Evolutionary conservation across 768 basidiomycete genomes (phyloP).

Genomic region (Lactarius deliciosus): DNA sequence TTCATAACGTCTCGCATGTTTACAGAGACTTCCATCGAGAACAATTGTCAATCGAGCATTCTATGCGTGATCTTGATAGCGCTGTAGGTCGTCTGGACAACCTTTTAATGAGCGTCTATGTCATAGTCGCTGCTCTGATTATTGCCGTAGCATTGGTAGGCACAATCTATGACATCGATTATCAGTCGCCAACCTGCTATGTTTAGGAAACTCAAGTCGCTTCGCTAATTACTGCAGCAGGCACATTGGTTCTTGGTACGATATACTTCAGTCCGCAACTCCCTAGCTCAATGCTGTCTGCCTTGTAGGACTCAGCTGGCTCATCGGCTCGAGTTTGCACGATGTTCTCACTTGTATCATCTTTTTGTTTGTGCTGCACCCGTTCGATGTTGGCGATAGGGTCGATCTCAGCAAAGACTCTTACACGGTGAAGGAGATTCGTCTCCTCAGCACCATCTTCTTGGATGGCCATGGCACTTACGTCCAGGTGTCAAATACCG

Average conservation of each 20-base stretch:
- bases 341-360: slow-evolving; percentile 85
- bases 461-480: slow-evolving; percentile 54
- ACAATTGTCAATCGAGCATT: slow-evolving; percentile 77
- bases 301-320: slow-evolving; percentile 69
- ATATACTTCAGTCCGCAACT: background rate
- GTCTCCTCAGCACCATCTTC: slow-evolving; percentile 75
- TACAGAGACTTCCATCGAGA: slow-evolving; percentile 79
- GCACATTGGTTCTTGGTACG: slow-evolving; percentile 54
- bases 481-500: slow-evolving; percentile 72
- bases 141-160: slow-evolving; percentile 77
- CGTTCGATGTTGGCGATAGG: slow-evolving; percentile 80
- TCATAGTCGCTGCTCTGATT: slow-evolving; percentile 70
- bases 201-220: slow-evolving; percentile 67
- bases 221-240: slow-evolving; percentile 74
- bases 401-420: slow-evolving; percentile 48
- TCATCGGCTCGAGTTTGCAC: slow-evolving; percentile 77
- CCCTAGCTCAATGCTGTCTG: slow-evolving; percentile 2
- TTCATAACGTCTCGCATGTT: slow-evolving; percentile 2
- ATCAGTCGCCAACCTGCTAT: slow-evolving; percentile 14
- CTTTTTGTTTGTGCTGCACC: slow-evolving; percentile 88
- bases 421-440: slow-evolving; percentile 87
- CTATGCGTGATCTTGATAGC: slow-evolving; percentile 87
- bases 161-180: slow-evolving; percentile 26
- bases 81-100: slow-evolving; percentile 85
- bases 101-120: slow-evolving; percentile 80